Base-by-base conservation (phyloP, 2,329 filamentous ascomycete genomes). In the Falciphora oryzae region DNA sequence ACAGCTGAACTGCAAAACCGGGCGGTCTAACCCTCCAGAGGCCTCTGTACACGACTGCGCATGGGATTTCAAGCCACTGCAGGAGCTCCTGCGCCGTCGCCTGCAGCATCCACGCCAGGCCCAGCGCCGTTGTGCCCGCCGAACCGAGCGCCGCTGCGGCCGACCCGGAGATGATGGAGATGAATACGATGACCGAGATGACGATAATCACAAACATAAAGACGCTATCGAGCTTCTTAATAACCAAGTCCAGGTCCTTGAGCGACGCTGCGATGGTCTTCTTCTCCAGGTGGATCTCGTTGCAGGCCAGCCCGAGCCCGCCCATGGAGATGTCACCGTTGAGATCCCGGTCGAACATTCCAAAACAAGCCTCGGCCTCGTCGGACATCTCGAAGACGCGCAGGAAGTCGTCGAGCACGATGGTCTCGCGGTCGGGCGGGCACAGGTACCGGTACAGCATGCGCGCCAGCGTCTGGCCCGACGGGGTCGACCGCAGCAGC, bases 271-370 rank as follows among this genome's bases (percentile, higher is more conserved):
- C 94, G 70, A 98, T 97, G 10, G 93, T 92, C 75, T 97, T 98
- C 73, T 94, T 91, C 79, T 98, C 94, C 22, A 94, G 86, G 50
- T 94, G 93, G 68, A 97, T 95, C 73, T 98, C 94, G 63, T 96
- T 93, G 76, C 92, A 96, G 29, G 96, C 93, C 28, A 91, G 87
- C 75, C 97, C 93, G 28, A 98, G 85, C 74, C 97, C 94, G 71
- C 96, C 92, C 85, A 97, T 93, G 0, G 91, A 96, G 62, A 97
- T 96, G 72, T 97, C 94, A 4, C 93, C 94, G 68, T 98, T 98
- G 79, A 97, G 86, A 71, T 98, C 94, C 73, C 95, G 96, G 78
- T 98, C 94, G 70, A 97, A 97, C 81, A 97, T 93, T 70, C 83
- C 82, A 71, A 98, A 97, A 0, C 93, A 93, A 3, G 90, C 90